These are phyloP conservation scores for Aspergillus sclerotioniger DNA, from an alignment of 495 filamentous ascomycete species.

Conservation along the genomic window DNA sequence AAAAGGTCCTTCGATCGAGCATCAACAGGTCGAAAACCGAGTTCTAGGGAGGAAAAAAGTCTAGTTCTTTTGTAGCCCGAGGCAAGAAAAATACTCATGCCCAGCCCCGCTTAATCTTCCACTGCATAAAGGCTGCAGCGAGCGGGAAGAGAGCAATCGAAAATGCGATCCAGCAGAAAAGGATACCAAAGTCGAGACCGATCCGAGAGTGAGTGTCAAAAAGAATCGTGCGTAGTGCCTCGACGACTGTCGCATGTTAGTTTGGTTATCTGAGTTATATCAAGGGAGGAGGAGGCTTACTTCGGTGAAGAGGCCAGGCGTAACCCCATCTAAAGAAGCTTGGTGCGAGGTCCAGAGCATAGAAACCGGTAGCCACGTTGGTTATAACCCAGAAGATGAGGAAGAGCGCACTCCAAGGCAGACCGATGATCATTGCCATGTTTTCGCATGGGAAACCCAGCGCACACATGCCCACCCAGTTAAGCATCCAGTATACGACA, in stretches of 20 bases:
- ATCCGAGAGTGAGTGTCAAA: slow-evolving; percentile 63
- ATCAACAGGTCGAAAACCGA: too few relatives aligned
- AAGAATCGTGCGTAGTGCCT: slow-evolving; percentile 59
- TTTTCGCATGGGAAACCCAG: slow-evolving; percentile 71
- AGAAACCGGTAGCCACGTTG: slow-evolving; percentile 66
- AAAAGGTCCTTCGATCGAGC: too few relatives aligned
- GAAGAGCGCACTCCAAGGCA: slow-evolving; percentile 67
- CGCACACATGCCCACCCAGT: slow-evolving; percentile 67
- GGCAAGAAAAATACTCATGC: background rate
- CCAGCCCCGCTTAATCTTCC: slow-evolving; percentile 49
- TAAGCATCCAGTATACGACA: slow-evolving; percentile 73
- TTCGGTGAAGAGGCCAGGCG: slow-evolving; percentile 69
- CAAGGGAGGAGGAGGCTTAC: slow-evolving; percentile 29
- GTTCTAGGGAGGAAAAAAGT: background rate
- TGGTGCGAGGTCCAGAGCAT: slow-evolving; percentile 57
- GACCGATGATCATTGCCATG: slow-evolving; percentile 65
- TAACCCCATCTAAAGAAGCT: slow-evolving; percentile 67
- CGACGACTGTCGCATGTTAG: slow-evolving; percentile 48
- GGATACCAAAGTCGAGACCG: slow-evolving; percentile 62
- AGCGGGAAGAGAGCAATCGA: slow-evolving; percentile 60
- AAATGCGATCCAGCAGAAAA: slow-evolving; percentile 60
- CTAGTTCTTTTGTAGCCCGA: background rate
- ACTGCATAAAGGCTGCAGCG: slow-evolving; percentile 56
- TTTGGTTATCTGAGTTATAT: background rate
- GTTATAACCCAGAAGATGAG: slow-evolving; percentile 77